Percentiles rank a stretch among this genome's conserved stretches.
Conservation (phyloP, 2,329 filamentous ascomycete genomes). For the Monosporascus sp. region DNA sequence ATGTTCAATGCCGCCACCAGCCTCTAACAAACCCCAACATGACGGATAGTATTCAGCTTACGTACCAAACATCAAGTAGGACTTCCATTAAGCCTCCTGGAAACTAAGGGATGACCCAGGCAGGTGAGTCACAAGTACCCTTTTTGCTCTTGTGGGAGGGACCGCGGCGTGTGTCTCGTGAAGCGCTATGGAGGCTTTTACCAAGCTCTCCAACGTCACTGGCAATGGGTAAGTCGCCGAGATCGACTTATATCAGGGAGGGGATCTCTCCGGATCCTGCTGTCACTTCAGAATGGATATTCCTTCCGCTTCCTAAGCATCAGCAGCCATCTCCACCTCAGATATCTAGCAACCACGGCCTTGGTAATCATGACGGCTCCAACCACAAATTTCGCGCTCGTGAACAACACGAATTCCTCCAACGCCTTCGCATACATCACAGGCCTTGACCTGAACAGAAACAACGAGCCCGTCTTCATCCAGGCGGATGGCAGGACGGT, state of each 20-base stretch:
- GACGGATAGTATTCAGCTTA: neutral
- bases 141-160: neutral
- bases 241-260: neutral
- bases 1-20: neutral
- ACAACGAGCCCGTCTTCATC: slow-evolving; percentile 56
- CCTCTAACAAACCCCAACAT: neutral
- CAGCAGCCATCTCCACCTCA: neutral
- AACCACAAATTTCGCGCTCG: slow-evolving; percentile 55
- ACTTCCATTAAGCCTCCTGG: neutral
- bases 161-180: neutral
- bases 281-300: neutral
- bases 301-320: neutral
- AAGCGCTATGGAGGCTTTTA: too few relatives aligned
- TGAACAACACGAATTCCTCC: slow-evolving; percentile 58
- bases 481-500: slow-evolving; percentile 59
- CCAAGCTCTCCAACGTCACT: neutral
- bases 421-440: slow-evolving; percentile 67
- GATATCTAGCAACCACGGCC: neutral
- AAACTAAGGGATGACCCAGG: neutral
- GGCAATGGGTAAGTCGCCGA: neutral
- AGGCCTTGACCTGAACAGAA: slow-evolving; percentile 55
- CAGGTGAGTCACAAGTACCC: neutral
- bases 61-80: neutral
- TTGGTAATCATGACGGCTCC: slow-evolving; percentile 26
- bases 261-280: neutral